These are phyloP conservation scores for Astragalus membranaceus DNA, from an alignment of 306 rosid species.

Conservation along the genomic window DNA sequence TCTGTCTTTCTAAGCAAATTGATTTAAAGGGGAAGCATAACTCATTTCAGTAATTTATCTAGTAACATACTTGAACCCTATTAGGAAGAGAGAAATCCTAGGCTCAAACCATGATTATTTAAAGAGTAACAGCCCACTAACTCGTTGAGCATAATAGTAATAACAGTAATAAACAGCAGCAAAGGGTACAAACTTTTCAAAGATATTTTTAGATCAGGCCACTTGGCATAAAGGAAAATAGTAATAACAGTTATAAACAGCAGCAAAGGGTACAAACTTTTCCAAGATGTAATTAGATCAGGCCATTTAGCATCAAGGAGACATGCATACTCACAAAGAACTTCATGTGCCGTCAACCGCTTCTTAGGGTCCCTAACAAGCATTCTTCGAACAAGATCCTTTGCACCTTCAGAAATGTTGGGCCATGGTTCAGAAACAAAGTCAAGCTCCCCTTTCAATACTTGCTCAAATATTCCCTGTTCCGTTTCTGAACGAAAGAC, in stretches of 20 bases:
- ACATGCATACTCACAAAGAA: conserved; percentile 66
- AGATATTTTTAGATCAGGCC: not conserved
- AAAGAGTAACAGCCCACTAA: not conserved
- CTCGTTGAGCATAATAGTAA: not conserved
- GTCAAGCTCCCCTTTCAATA: conserved; percentile 88
- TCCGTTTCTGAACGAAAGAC: conserved; percentile 62
- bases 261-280: not conserved
- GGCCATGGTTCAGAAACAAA: conserved; percentile 97
- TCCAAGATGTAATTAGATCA: conserved; percentile 4
- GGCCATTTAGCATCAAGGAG: not conserved
- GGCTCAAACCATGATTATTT: not conserved
- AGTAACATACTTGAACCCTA: not conserved
- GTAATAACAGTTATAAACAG: no score
- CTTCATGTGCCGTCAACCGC: conserved; percentile 87
- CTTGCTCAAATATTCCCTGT: conserved; percentile 96
- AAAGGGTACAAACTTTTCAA: not conserved
- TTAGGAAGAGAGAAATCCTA: not conserved
- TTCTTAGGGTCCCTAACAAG: conserved; percentile 85
- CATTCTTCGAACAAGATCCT: conserved; percentile 88
- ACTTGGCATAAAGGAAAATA: not conserved
- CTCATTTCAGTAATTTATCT: not conserved
- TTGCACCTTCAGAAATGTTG: conserved; percentile 73
- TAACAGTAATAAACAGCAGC: not conserved
- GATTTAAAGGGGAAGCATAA: not conserved
- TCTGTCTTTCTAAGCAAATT: not conserved